phyloP scores from a whole-genome alignment of 345 rosid genomes.

The Punica granatum region DNA sequence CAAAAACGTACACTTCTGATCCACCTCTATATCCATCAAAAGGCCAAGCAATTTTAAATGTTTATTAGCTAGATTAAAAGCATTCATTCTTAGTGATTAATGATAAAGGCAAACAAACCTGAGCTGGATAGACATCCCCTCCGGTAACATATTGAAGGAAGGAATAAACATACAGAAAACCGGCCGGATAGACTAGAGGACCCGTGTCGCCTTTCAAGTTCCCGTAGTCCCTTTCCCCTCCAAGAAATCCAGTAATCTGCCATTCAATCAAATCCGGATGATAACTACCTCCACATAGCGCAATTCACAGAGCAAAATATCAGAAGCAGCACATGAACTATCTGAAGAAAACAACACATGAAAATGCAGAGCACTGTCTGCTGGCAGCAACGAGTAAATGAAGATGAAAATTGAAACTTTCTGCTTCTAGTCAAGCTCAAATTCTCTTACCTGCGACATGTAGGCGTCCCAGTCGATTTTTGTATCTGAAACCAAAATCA shows the following conservation, averaged over 20 bases:
- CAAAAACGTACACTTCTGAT: neutral
- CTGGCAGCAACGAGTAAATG: neutral
- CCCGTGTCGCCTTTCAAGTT: constrained; percentile 94
- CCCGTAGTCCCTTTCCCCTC: constrained; percentile 81
- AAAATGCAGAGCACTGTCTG: neutral
- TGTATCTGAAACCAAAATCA: constrained; percentile 46
- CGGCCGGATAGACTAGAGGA: constrained; percentile 93
- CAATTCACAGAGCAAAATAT: constrained; percentile 2
- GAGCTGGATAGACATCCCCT: constrained; percentile 67
- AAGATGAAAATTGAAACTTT: neutral
- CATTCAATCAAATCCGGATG: constrained; percentile 7
- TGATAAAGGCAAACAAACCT: constrained; percentile 32
- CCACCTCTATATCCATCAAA: neutral
- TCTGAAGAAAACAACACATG: neutral
- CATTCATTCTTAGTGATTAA: neutral
- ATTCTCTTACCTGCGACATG: constrained; percentile 74
- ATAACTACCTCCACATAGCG: constrained; percentile 4
- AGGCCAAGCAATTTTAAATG: neutral
- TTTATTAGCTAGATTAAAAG: neutral
- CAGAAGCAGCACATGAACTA: neutral
- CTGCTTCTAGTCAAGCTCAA: neutral
- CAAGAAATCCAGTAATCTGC: constrained; percentile 83
- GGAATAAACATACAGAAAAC: constrained; percentile 88
- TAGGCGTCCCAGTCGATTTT: constrained; percentile 99
- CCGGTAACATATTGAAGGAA: constrained; percentile 62